phyloP scores from a whole-genome alignment of 2,329 filamentous ascomycete genomes.

The Phoma sp. region DNA sequence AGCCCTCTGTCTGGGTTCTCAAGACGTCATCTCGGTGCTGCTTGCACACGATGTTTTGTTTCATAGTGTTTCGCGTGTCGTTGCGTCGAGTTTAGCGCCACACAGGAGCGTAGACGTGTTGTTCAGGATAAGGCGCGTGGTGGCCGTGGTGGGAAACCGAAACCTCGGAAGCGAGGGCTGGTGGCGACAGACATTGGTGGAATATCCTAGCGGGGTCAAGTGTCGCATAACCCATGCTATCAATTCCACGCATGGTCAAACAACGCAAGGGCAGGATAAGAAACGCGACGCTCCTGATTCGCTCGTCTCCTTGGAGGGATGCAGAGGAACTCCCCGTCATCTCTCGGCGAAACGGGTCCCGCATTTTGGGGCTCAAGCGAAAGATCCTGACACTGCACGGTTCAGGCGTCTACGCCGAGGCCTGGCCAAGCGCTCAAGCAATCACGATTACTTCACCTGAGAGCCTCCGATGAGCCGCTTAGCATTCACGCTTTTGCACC shows the following conservation, averaged over 20 bases:
- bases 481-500: too few species aligned
- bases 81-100: background rate
- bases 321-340: constrained; percentile 9
- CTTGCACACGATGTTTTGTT: constrained; percentile 3
- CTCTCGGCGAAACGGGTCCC: constrained; percentile 13
- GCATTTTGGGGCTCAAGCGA: constrained; percentile 10
- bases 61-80: constrained; percentile 2
- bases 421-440: background rate
- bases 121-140: background rate
- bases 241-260: constrained; percentile 15
- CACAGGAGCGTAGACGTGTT: constrained; percentile 11
- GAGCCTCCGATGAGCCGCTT: too few species aligned
- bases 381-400: constrained; percentile 1
- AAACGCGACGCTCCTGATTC: constrained; percentile 11
- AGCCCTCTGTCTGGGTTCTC: background rate
- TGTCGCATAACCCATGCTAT: constrained; percentile 15
- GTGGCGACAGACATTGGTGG: constrained; percentile 15
- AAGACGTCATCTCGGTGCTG: background rate
- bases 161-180: constrained; percentile 3
- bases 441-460: background rate
- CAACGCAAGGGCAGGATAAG: background rate
- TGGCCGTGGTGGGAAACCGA: background rate
- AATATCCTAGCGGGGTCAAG: constrained; percentile 5
- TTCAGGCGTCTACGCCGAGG: background rate
- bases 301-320: background rate